Percentiles rank a stretch among this genome's conserved stretches.
phyloP scores from a whole-genome alignment of 805 yeast genomes.

The Saturnispora quitensis region DNA sequence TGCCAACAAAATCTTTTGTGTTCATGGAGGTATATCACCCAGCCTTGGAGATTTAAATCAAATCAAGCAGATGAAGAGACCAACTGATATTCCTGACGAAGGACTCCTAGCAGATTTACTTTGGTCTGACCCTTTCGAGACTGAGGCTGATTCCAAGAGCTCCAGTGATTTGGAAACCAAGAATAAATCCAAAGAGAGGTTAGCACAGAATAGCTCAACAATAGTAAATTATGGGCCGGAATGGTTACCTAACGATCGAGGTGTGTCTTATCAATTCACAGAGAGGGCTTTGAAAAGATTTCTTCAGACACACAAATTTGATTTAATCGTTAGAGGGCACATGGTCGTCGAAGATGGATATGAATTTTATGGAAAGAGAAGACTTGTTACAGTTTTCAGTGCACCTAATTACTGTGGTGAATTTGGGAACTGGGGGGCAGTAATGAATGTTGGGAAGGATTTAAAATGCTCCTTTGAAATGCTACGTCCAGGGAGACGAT shows the following conservation, averaged over 20 bases:
- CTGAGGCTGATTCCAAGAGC: slow-evolving; percentile 12
- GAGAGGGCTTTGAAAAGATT: slow-evolving; percentile 65
- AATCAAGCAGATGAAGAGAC: slow-evolving; percentile 63
- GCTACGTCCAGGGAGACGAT: slow-evolving; percentile 39
- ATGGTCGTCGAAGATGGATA: slow-evolving; percentile 90
- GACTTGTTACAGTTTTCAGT: slow-evolving; percentile 67
- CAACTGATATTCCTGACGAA: slow-evolving; percentile 76
- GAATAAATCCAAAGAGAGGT: neutral
- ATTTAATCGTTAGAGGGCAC: slow-evolving; percentile 73
- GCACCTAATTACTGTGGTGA: slow-evolving; percentile 85
- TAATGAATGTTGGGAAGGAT: slow-evolving; percentile 61
- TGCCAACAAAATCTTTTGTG: slow-evolving; percentile 48
- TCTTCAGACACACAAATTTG: slow-evolving; percentile 58
- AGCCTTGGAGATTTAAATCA: slow-evolving; percentile 55
- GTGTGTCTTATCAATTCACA: slow-evolving; percentile 73
- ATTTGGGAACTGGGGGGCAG: slow-evolving; percentile 72
- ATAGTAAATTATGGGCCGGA: slow-evolving; percentile 23
- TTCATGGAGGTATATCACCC: slow-evolving; percentile 72
- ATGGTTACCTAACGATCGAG: slow-evolving; percentile 80
- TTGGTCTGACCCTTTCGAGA: slow-evolving; percentile 72
- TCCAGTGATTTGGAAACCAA: neutral
- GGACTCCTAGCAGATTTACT: slow-evolving; percentile 70
- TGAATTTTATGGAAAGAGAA: slow-evolving; percentile 67
- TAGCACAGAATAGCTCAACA: neutral
- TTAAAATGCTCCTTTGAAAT: slow-evolving; percentile 66